These are phyloP conservation scores for Eucalyptus victrix DNA, from an alignment of 345 rosid genomes.

Conservation along the genomic window DNA sequence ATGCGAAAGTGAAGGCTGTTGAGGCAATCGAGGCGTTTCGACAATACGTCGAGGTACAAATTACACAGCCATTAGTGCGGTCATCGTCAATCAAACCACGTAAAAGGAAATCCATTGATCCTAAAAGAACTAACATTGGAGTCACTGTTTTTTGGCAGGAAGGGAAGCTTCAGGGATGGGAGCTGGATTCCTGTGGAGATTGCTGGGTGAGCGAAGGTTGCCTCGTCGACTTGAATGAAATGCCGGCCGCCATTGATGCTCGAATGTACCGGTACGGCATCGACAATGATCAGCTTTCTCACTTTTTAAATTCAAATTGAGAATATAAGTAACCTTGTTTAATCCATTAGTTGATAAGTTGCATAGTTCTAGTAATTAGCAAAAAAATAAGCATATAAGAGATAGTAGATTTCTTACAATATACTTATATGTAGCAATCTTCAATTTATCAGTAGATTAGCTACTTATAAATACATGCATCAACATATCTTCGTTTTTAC, in stretches of 20 bases:
- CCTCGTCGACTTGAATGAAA: too few species aligned
- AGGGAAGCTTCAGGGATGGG: conserved; percentile 68
- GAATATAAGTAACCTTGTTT: too few species aligned
- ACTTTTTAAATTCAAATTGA: too few species aligned
- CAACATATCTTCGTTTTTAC: background rate
- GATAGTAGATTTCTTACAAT: background rate
- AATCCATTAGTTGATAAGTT: background rate
- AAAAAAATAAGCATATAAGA: background rate
- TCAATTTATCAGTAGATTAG: background rate
- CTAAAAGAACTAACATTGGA: background rate
- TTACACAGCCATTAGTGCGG: background rate
- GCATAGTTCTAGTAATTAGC: background rate
- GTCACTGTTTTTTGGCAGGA: conserved; percentile 18
- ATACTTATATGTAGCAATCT: background rate
- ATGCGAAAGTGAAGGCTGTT: conserved; percentile 56
- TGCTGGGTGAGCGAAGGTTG: too few species aligned
- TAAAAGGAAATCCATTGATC: background rate
- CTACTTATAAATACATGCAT: background rate
- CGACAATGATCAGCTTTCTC: too few species aligned
- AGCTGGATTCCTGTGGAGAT: conserved; percentile 2
- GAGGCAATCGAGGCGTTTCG: conserved; percentile 78
- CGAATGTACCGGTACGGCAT: too few species aligned
- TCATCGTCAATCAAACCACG: background rate
- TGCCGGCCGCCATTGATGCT: too few species aligned
- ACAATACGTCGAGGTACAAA: conserved; percentile 43